Conservation (phyloP, 352 stramenopile genomes). For the Globisporangium radiosum region DNA sequence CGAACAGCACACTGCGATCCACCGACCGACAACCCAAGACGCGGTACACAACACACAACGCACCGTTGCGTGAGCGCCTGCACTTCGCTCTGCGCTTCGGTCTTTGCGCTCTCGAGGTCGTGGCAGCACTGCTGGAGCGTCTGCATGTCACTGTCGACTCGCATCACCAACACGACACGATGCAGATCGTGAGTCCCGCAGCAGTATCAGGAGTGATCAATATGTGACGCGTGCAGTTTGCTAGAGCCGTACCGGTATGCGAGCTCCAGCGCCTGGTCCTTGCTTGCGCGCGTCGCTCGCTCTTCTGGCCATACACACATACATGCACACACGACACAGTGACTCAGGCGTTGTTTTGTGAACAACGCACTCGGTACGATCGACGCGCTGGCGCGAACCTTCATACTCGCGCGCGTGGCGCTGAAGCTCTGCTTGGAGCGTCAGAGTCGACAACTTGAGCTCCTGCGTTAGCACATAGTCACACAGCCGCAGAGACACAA, state of each 20-base stretch:
- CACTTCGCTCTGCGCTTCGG: slow-evolving; percentile 27
- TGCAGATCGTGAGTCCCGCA: background rate
- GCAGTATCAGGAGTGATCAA: background rate
- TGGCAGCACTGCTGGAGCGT: slow-evolving; percentile 26
- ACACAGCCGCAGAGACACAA: background rate
- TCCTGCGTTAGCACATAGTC: slow-evolving; percentile 20
- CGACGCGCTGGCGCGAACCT: slow-evolving; percentile 9
- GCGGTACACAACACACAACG: background rate
- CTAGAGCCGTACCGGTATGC: slow-evolving; percentile 19
- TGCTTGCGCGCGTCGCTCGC: slow-evolving; percentile 15
- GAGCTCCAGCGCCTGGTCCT: slow-evolving; percentile 20
- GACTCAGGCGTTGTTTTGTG: background rate
- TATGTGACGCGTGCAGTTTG: background rate
- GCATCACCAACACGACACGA: background rate
- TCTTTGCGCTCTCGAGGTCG: slow-evolving; percentile 27
- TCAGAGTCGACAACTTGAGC: slow-evolving; percentile 23
- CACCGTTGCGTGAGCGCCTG: slow-evolving; percentile 30
- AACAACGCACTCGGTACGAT: background rate
- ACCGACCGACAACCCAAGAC: background rate
- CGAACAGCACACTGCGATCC: background rate
- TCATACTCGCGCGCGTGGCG: slow-evolving; percentile 26
- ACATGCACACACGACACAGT: background rate
- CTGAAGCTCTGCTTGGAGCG: slow-evolving; percentile 28
- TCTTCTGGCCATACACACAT: slow-evolving; percentile 17
- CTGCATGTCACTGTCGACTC: slow-evolving; percentile 23